Conservation (phyloP, 129 eudicot genomes). For the Tagetes patula region DNA sequence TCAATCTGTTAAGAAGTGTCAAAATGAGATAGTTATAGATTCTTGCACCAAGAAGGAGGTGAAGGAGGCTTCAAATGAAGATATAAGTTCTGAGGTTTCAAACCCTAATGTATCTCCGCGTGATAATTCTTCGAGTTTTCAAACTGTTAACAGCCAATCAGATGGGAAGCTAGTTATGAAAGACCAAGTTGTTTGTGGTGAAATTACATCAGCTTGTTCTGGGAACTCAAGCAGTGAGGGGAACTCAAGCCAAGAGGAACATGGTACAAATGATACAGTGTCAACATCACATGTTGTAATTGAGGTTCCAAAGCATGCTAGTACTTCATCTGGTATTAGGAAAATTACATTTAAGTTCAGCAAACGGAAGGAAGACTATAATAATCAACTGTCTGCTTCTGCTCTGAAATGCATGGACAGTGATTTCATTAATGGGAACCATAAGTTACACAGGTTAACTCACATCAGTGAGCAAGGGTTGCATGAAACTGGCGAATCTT, state of each 20-base stretch:
- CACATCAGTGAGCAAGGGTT: conserved; percentile 30
- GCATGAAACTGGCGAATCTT: conserved; percentile 35
- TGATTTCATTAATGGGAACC: conserved; percentile 27
- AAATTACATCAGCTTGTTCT: conserved; percentile 58
- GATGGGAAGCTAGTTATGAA: conserved; percentile 43
- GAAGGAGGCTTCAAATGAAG: conserved; percentile 70
- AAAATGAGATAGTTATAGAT: conserved; percentile 33
- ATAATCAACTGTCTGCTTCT: conserved; percentile 32
- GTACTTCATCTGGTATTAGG: conserved; percentile 74
- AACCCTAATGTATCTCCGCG: conserved; percentile 72
- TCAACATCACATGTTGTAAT: conserved; percentile 62
- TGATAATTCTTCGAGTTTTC: conserved; percentile 54
- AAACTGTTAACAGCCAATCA: conserved; percentile 53
- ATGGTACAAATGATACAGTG: conserved; percentile 29
- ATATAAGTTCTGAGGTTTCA: conserved; percentile 72
- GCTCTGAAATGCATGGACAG: conserved; percentile 26
- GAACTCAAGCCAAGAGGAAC: conserved; percentile 60
- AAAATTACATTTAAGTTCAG: conserved; percentile 89
- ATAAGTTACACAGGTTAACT: conserved; percentile 33
- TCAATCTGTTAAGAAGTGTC: conserved; percentile 27
- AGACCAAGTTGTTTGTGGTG: conserved; percentile 52
- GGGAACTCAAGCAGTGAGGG: conserved; percentile 47
- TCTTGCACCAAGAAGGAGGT: conserved; percentile 30
- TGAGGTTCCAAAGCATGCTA: conserved; percentile 73
- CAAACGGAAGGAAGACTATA: conserved; percentile 63